Base-by-base conservation (phyloP, 1,284 basidiomycete genomes). In the Ceratobasidium sp. region DNA sequence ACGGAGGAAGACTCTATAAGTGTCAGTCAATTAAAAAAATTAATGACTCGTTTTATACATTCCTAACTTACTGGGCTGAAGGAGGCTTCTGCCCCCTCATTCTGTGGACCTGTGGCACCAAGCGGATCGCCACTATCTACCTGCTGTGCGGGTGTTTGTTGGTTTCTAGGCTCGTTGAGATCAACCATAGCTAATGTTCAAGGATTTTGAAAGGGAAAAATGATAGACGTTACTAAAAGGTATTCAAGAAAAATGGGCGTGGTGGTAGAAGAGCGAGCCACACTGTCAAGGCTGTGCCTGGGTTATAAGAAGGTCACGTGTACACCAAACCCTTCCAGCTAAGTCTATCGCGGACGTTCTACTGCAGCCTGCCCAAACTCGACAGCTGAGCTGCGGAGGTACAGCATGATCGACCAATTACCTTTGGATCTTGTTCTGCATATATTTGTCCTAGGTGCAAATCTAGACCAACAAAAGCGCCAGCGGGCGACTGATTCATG, bases 1-100 rank as follows among this genome's bases (percentile, higher is more conserved):
- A 66, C 9, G 63, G 63, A 4, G 63, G 49, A 26, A 66, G 50
- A 43, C 35, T 66, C 63, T 66, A 28, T 21, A 18, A 30, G 8
- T 26, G n/a, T 26, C 21, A 14, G 35, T 6, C 14, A 43, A n/a
- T 5, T 11, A 61, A 16, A 44, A 41, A 35, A 41, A 13, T n/a
- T n/a, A 16, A 8, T 26, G 8, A 57, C 6, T n/a, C 6, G 8
- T 8, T n/a, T n/a, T 16, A 18, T 5, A 32, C 18, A 28, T 23
- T 16, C 30, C 30, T n/a, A 26, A 62, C 59, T 21, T 21, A 64
- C 62, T 41, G 62, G 62, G 32, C 41, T 49, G 26, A 46, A 47
- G 4, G 47, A 30, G 8, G 62, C 41, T 35, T 64, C 41, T 16
- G 44, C 41, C 28, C 44, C 46, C 21, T 64, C 44, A 21, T 64